These are phyloP conservation scores for Curvularia sp. DNA, from an alignment of 2,329 filamentous ascomycete species.

Conservation along the genomic window DNA sequence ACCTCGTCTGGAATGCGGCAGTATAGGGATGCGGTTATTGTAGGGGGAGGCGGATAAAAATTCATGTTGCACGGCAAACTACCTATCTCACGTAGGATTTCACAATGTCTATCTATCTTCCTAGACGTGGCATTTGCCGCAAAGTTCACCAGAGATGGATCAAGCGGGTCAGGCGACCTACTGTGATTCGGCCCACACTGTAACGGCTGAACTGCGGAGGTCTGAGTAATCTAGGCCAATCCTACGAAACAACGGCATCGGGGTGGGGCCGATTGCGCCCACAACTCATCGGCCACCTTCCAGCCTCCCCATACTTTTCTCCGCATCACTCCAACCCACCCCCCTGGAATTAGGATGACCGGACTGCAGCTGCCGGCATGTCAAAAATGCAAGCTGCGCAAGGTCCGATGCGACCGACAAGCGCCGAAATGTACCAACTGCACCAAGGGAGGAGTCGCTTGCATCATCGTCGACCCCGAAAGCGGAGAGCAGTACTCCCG, in stretches of 20 bases:
- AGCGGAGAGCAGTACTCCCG: not conserved
- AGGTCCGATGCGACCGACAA: constrained; percentile 14
- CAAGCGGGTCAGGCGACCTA: not conserved
- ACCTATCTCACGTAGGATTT: not conserved
- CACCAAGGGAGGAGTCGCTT: not conserved
- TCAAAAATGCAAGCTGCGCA: constrained; percentile 21
- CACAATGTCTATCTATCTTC: not conserved
- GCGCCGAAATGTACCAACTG: not conserved
- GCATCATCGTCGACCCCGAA: not conserved
- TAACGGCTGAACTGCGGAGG: not conserved
- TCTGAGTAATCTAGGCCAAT: not conserved
- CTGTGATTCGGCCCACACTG: too few relatives aligned
- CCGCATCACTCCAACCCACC: not conserved
- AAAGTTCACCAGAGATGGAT: not conserved
- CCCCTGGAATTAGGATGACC: not conserved
- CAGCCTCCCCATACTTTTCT: not conserved
- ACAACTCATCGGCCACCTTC: not conserved
- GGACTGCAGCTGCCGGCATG: constrained; percentile 15
- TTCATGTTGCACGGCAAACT: constrained; percentile 38
- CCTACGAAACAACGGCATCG: not conserved
- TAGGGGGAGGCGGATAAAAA: constrained; percentile 45
- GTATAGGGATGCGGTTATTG: constrained; percentile 48
- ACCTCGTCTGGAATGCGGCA: constrained; percentile 48
- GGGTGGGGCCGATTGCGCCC: not conserved
- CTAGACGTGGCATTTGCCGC: not conserved